phyloP scores from a whole-genome alignment of 495 filamentous ascomycete species.

The Penicillium paxilli region DNA sequence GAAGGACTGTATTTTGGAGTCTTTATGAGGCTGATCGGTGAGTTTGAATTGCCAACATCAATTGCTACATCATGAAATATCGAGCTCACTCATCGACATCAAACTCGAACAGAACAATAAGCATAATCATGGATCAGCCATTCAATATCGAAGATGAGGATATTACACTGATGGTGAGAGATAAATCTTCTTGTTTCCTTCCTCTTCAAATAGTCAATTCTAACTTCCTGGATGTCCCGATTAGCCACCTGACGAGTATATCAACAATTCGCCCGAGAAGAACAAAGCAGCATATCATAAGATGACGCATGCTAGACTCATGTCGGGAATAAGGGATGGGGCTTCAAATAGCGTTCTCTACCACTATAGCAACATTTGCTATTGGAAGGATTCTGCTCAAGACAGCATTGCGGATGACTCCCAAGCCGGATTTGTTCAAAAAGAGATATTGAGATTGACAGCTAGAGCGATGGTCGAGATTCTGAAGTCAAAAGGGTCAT shows the following conservation, averaged over 20 bases:
- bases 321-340: slow-evolving; percentile 15
- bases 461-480: slow-evolving; percentile 22
- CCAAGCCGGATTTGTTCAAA: neutral
- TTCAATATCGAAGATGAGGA: slow-evolving; percentile 31
- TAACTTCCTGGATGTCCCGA: too few relatives aligned
- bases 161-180: slow-evolving; percentile 21
- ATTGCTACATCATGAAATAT: neutral
- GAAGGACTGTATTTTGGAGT: slow-evolving; percentile 23
- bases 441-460: slow-evolving; percentile 9
- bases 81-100: neutral
- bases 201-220: too few relatives aligned
- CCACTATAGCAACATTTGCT: slow-evolving; percentile 24
- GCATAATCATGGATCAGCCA: slow-evolving; percentile 24
- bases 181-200: too few relatives aligned
- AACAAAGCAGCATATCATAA: slow-evolving; percentile 6
- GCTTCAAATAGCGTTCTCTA: slow-evolving; percentile 7
- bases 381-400: slow-evolving; percentile 17
- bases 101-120: slow-evolving; percentile 17
- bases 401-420: too few relatives aligned
- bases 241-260: slow-evolving; percentile 15
- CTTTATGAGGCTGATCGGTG: slow-evolving; percentile 29
- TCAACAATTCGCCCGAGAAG: neutral
- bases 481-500: slow-evolving; percentile 6
- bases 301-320: slow-evolving; percentile 22
- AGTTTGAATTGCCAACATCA: too few relatives aligned